Evolutionary conservation across 495 filamentous ascomycete species (phyloP).

Genomic region (Opeltia flavorubescens): DNA sequence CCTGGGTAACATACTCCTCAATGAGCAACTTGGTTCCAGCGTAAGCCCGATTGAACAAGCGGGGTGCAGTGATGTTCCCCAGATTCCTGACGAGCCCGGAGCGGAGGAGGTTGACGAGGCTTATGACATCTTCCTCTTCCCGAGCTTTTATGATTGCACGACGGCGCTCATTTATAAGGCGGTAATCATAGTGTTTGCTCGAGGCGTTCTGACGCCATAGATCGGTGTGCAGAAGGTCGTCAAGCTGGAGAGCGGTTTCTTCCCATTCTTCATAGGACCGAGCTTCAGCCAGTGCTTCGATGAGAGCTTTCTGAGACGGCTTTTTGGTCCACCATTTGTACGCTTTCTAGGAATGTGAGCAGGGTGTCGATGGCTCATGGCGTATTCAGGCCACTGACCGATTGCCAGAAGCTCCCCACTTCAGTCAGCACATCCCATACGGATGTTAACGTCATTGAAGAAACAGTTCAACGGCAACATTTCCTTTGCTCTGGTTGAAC

Average conservation of each 20-base stretch:
- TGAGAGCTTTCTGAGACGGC: slow-evolving; percentile 36
- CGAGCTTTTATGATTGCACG: slow-evolving; percentile 57
- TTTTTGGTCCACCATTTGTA: slow-evolving; percentile 40
- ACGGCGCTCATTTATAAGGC: slow-evolving; percentile 66
- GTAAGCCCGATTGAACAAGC: slow-evolving; percentile 73
- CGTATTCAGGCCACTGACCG: slow-evolving; percentile 3
- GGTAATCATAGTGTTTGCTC: slow-evolving; percentile 77
- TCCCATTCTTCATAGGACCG: slow-evolving; percentile 73
- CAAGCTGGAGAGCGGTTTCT: slow-evolving; percentile 61
- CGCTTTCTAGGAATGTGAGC: slow-evolving; percentile 30
- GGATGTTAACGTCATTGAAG: slow-evolving; percentile 11
- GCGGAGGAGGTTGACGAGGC: slow-evolving; percentile 64
- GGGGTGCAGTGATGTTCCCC: slow-evolving; percentile 76
- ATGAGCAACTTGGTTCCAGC: slow-evolving; percentile 82
- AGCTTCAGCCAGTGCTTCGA: slow-evolving; percentile 46
- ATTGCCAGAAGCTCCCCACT: slow-evolving; percentile 17
- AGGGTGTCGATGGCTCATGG: not conserved
- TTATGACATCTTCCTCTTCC: slow-evolving; percentile 61
- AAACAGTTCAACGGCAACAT: no score
- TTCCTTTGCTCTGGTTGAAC: no score
- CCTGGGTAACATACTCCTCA: slow-evolving; percentile 78
- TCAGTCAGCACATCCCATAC: slow-evolving; percentile 11
- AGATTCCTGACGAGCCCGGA: slow-evolving; percentile 82
- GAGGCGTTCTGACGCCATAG: slow-evolving; percentile 77
- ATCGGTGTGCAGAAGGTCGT: slow-evolving; percentile 63